Evolutionary conservation across 1,284 basidiomycete species (phyloP).

Genomic region (Cryptococcus deneoformans): DNA sequence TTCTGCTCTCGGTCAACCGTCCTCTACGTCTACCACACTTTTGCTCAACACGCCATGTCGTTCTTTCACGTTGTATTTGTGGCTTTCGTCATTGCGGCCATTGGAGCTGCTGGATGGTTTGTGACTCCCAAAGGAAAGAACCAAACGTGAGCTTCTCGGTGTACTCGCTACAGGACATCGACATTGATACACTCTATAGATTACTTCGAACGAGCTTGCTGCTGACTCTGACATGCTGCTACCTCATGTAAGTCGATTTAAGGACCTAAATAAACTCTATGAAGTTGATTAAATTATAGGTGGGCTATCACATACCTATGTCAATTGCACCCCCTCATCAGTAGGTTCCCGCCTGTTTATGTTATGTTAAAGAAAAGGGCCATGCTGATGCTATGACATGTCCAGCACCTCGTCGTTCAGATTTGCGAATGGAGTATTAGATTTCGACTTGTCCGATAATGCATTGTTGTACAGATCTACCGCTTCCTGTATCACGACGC

Average conservation of each 20-base stretch:
- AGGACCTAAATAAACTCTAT: background rate
- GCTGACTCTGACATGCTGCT: constrained; percentile 74
- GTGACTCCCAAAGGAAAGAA: constrained; percentile 78
- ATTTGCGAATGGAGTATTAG: constrained; percentile 39
- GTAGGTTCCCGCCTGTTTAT: constrained; percentile 51
- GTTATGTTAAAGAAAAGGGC: background rate
- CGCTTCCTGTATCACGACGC: background rate
- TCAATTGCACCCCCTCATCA: constrained; percentile 81
- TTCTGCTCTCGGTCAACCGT: no score
- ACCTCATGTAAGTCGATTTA: constrained; percentile 61
- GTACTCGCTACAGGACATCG: background rate
- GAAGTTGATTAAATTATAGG: constrained; percentile 19
- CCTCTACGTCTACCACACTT: background rate
- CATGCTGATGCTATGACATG: background rate
- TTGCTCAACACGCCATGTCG: constrained; percentile 15
- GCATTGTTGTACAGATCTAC: background rate
- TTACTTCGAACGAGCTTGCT: constrained; percentile 73
- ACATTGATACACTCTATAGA: constrained; percentile 50
- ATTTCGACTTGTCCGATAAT: constrained; percentile 11
- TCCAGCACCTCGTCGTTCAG: constrained; percentile 41
- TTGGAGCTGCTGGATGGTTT: constrained; percentile 66
- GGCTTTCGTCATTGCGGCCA: constrained; percentile 48
- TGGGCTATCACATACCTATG: constrained; percentile 93
- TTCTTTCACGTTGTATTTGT: constrained; percentile 43
- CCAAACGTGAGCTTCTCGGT: constrained; percentile 64